A percentile compares a stretch with the other conserved stretches of the same genome.
Conservation (phyloP, 192 early-diverging fungal species). For the Rhizophagus prolifer region DNA sequence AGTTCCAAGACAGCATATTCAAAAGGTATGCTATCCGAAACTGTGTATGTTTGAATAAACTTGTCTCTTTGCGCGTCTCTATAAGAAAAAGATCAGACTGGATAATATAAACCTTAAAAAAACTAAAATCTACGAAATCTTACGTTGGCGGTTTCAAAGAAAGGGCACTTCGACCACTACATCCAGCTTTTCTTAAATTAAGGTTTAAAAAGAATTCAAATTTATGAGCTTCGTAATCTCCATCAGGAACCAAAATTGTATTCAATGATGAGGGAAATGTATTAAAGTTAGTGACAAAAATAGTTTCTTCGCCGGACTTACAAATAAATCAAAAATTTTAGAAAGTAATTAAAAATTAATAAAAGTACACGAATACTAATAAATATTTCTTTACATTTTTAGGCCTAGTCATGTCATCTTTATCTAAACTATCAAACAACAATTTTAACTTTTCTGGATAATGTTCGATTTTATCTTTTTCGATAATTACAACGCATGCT, state of each 20-base stretch:
- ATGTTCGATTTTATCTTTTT: slow-evolving; percentile 34
- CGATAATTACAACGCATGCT: slow-evolving; percentile 39
- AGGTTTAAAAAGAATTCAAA: slow-evolving; percentile 43
- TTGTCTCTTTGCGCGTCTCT: slow-evolving; percentile 44
- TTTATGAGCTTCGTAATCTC: slow-evolving; percentile 42
- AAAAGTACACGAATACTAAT: background rate
- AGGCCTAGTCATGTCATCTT: slow-evolving; percentile 30
- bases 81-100: background rate
- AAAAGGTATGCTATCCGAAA: slow-evolving; percentile 37
- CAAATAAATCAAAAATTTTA: background rate
- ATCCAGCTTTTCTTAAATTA: slow-evolving; percentile 42
- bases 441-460: slow-evolving; percentile 33
- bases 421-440: slow-evolving; percentile 30
- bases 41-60: slow-evolving; percentile 41
- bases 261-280: slow-evolving; percentile 42
- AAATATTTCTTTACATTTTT: slow-evolving; percentile 38
- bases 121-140: background rate
- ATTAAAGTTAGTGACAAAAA: slow-evolving; percentile 40
- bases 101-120: background rate
- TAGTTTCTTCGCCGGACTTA: slow-evolving; percentile 42
- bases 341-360: background rate
- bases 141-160: slow-evolving; percentile 42
- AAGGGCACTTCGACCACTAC: slow-evolving; percentile 41
- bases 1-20: slow-evolving; percentile 41
- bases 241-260: slow-evolving; percentile 44